A percentile compares a stretch with the other conserved stretches of the same genome.
phyloP scores from a whole-genome alignment of 2,329 filamentous ascomycete species.

The Cordyceps javanica region DNA sequence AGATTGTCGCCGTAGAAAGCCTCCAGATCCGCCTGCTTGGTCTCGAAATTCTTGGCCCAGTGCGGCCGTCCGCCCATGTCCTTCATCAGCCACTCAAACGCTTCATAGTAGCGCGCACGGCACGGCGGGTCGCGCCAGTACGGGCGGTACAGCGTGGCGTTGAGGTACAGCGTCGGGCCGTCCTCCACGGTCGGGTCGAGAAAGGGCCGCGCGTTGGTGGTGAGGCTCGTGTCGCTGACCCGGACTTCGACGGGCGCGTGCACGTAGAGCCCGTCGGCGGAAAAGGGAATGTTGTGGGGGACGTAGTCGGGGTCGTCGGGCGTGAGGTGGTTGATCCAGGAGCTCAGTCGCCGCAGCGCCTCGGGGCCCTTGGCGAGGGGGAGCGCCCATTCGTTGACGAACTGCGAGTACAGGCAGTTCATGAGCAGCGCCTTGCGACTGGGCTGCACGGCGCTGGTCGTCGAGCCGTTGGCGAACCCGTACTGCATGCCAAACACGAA shows the following conservation, averaged over 20 bases:
- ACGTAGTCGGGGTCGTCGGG: slow-evolving; percentile 60
- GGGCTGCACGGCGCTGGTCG: slow-evolving; percentile 70
- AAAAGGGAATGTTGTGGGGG: slow-evolving; percentile 68
- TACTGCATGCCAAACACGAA: slow-evolving; percentile 98
- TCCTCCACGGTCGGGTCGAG: slow-evolving; percentile 65
- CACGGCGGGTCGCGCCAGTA: slow-evolving; percentile 75
- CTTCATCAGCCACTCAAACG: slow-evolving; percentile 86
- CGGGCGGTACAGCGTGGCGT: slow-evolving; percentile 82
- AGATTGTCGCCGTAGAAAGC: slow-evolving; percentile 65
- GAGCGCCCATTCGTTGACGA: slow-evolving; percentile 96
- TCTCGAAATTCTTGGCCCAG: slow-evolving; percentile 87
- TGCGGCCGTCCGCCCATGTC: slow-evolving; percentile 77
- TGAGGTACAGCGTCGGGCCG: slow-evolving; percentile 77
- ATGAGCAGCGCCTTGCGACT: slow-evolving; percentile 78
- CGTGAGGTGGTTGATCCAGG: slow-evolving; percentile 67
- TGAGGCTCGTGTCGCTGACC: slow-evolving; percentile 60
- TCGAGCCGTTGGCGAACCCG: slow-evolving; percentile 68
- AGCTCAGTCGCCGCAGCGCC: slow-evolving; percentile 72
- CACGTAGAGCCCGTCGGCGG: slow-evolving; percentile 71
- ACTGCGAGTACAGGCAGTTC: slow-evolving; percentile 98
- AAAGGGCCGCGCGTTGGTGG: slow-evolving; percentile 32
- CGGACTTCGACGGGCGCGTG: slow-evolving; percentile 93
- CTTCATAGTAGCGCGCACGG: slow-evolving; percentile 72
- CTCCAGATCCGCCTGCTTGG: slow-evolving; percentile 54
- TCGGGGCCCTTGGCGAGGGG: slow-evolving; percentile 82